Conservation (phyloP, 306 rosid species). For the Abrus precatorius region DNA sequence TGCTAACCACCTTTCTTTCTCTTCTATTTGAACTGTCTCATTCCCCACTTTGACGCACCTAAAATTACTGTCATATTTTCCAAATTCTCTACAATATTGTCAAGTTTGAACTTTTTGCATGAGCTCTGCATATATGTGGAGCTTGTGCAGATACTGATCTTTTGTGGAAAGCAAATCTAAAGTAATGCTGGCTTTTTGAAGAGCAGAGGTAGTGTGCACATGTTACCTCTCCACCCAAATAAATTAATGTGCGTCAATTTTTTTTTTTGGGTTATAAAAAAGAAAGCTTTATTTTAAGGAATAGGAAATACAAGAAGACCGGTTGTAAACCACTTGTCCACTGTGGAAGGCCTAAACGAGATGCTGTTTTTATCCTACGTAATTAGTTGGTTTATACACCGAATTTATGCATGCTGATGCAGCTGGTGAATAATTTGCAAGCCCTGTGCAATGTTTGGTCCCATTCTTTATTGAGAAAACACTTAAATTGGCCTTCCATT, state of each 20-base stretch:
- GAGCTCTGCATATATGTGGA: neutral
- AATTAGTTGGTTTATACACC: neutral
- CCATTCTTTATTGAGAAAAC: neutral
- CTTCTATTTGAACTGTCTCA: neutral
- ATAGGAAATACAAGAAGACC: neutral
- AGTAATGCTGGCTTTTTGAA: neutral
- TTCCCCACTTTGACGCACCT: neutral
- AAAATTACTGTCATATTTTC: neutral
- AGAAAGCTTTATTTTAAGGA: neutral
- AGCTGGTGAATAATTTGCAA: conserved; percentile 9
- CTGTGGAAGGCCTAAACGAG: neutral
- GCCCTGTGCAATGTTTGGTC: neutral
- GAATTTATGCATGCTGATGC: neutral
- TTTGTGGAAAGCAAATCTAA: neutral
- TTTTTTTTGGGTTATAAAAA: neutral
- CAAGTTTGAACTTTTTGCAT: neutral
- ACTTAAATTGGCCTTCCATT: neutral
- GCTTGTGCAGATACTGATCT: neutral
- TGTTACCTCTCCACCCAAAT: neutral
- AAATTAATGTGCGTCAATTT: neutral
- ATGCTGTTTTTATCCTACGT: conserved; percentile 18
- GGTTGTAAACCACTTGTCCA: neutral
- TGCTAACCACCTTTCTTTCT: conserved; percentile 1
- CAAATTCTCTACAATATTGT: conserved; percentile 3
- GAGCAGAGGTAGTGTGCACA: neutral